These are phyloP conservation scores for Glycyrrhiza uralensis DNA, from an alignment of 306 rosid species.

Conservation along the genomic window DNA sequence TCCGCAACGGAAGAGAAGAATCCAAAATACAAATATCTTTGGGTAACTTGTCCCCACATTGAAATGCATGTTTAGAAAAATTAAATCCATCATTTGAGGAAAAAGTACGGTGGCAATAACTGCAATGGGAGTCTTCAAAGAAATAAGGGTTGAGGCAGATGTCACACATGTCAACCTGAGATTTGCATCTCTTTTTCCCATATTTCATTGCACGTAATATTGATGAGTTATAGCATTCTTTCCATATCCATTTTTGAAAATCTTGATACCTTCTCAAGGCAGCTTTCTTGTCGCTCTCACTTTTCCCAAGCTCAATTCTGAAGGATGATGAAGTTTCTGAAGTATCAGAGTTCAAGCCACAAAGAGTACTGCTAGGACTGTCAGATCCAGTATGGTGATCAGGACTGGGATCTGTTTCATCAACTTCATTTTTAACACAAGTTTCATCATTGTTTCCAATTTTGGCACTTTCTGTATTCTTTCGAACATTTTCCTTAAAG, in stretches of 20 bases:
- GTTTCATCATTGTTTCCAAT: conserved; percentile 30
- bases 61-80: conserved; percentile 58
- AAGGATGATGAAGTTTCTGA: conserved; percentile 72
- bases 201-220: conserved; percentile 57
- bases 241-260: conserved; percentile 88
- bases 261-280: conserved; percentile 82
- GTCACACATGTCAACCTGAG: conserved; percentile 66
- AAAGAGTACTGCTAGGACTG: conserved; percentile 80
- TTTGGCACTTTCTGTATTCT: conserved; percentile 42
- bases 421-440: conserved; percentile 56
- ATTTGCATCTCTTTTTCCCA: conserved; percentile 66
- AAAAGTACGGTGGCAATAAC: conserved; percentile 69
- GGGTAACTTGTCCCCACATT: conserved; percentile 54
- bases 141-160: conserved; percentile 57
- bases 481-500: conserved; percentile 68
- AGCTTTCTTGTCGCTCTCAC: conserved; percentile 71
- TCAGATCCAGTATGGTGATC: conserved; percentile 49
- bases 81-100: conserved; percentile 39
- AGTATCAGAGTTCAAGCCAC: conserved; percentile 61
- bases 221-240: conserved; percentile 65
- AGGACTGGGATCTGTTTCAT: conserved; percentile 57
- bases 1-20: conserved; percentile 70
- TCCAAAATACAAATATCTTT: conserved; percentile 43
- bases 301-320: conserved; percentile 82
- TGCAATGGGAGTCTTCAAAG: conserved; percentile 74